A percentile compares a stretch with the other conserved stretches of the same genome.
phyloP scores from a whole-genome alignment of 176 grass and related monocot species.

The Coix lacrymajobi region DNA sequence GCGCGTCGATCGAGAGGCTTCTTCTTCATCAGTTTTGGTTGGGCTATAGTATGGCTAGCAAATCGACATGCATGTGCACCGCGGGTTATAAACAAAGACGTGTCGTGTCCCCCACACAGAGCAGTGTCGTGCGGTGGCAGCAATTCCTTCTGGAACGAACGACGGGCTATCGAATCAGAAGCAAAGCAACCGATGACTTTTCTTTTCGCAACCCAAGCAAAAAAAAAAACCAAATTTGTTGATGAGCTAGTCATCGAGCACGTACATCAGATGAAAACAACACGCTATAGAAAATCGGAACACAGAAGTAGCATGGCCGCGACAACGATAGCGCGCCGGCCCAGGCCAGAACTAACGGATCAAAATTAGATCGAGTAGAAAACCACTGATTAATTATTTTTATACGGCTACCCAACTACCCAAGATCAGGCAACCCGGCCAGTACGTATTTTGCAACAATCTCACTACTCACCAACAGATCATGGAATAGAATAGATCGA shows the following conservation, averaged over 20 bases:
- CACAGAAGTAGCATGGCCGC: background rate
- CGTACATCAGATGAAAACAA: background rate
- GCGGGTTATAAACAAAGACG: no score
- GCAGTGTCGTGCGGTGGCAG: no score
- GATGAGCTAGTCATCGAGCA: background rate
- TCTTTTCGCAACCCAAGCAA: background rate
- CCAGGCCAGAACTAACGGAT: background rate
- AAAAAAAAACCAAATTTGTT: background rate
- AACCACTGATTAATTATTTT: no score
- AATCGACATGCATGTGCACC: no score
- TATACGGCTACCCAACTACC: background rate
- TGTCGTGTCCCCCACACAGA: no score
- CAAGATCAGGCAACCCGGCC: background rate
- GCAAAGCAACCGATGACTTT: background rate
- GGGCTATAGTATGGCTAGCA: no score
- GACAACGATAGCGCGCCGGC: constrained; percentile 3
- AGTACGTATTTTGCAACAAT: background rate
- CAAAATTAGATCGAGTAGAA: background rate
- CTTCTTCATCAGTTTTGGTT: no score
- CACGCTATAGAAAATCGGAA: background rate
- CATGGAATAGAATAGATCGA: background rate
- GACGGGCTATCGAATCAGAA: background rate
- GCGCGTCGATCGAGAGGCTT: no score
- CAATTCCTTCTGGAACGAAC: no score
- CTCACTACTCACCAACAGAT: background rate